Base-by-base conservation (phyloP, 805 yeast species). In the Lipomyces yamadae region DNA sequence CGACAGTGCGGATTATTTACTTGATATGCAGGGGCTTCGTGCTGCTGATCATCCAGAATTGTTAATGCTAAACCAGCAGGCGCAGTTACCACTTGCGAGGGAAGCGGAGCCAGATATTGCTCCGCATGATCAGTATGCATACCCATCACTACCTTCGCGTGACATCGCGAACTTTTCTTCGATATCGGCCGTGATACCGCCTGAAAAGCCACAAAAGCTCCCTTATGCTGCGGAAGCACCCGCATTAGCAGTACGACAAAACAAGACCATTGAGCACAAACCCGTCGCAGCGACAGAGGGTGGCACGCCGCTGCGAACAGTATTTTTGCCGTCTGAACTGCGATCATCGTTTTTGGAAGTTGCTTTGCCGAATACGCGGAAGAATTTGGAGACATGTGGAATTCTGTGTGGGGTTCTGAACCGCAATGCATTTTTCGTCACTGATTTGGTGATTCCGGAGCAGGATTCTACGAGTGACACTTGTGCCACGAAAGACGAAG, bases 391-490 rank as follows among this genome's bases (percentile, higher is more conserved):
- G 72, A 87, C 90, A 0, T 87, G 90, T 73, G 91, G 91, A 11
- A 85, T 87, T 29, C 78, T 87, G 37, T 85, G 90, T 74, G 91
- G 91, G 0, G 84, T 81, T 70, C 77, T 87, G n/a, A 81, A 81
- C 56, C 77, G 86, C 53, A 85, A 86, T 75, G 89, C 90, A 2
- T 86, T 86, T 73, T 85, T 86, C 75, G 80, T 87, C 63, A 88
- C 89, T 0, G 84, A 86, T 67, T 77, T 87, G 18, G 81, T 87
- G 11, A 84, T 87, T 11, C 91, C 91, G 0, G 83, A 84, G 63
- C 91, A 87, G 74, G 85, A 82, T 48, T 83, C 87, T 6, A 88
- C 91, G 1, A 74, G 84, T 7, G 86, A 87, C 74, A 86, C 90
- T 5, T 88, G 91, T 75, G 78, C 80, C 58, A 87, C 90, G 13